These are phyloP conservation scores for Kazachstania africana DNA, from an alignment of 805 yeast species.

Conservation along the genomic window DNA sequence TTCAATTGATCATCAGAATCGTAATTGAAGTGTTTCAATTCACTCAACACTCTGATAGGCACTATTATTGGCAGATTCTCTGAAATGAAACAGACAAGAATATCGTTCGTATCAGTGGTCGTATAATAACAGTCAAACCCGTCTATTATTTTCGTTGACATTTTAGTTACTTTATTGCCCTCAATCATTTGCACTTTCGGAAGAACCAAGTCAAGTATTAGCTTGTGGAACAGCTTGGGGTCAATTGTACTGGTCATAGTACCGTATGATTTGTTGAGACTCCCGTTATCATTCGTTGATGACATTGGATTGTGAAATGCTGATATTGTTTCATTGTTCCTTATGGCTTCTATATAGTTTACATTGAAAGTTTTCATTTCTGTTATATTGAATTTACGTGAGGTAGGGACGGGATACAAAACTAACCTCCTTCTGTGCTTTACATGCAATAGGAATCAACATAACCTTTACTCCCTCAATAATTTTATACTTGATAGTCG, in stretches of 20 bases:
- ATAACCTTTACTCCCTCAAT: too few species aligned
- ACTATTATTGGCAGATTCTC: conserved; percentile 20
- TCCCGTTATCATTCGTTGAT: conserved; percentile 1
- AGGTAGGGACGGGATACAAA: too few species aligned
- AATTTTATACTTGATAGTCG: too few species aligned
- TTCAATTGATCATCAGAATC: conserved; percentile 16
- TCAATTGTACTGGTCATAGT: conserved; percentile 9
- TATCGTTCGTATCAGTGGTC: conserved; percentile 5
- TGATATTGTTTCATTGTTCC: conserved; percentile 13
- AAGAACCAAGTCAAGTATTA: conserved; percentile 21
- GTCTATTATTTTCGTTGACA: conserved; percentile 21
- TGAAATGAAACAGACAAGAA: conserved; percentile 19
- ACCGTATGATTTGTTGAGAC: conserved; percentile 12
- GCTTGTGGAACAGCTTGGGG: conserved; percentile 12
- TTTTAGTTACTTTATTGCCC: conserved; percentile 26
- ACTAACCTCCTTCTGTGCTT: too few species aligned
- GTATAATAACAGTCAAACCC: conserved; percentile 27
- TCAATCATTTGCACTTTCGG: conserved; percentile 21
- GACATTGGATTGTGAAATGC: conserved; percentile 12
- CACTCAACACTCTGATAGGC: conserved; percentile 24
- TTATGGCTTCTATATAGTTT: conserved; percentile 20
- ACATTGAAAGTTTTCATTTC: conserved; percentile 13
- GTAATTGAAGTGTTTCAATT: conserved; percentile 15
- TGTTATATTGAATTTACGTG: not conserved
- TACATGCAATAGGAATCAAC: too few species aligned